phyloP scores from a whole-genome alignment of 805 yeast genomes.

The Candida broadrunensis region DNA sequence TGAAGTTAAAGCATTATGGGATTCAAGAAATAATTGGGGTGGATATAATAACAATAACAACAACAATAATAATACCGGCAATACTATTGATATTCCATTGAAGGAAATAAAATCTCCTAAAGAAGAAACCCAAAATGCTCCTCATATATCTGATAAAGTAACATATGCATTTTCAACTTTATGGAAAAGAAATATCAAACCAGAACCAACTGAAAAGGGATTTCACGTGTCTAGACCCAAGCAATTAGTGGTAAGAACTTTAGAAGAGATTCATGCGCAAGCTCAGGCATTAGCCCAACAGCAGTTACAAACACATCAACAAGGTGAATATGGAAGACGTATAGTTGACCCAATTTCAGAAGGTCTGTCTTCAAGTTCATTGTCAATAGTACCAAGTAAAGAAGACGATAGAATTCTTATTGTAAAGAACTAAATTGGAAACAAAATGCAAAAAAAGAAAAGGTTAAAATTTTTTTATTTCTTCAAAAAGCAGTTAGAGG shows the following conservation, averaged over 20 bases:
- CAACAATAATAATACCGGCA: too few species aligned
- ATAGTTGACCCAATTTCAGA: too few species aligned
- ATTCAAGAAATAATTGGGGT: slow-evolving; percentile 32
- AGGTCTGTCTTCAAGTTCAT: too few species aligned
- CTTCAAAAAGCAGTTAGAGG: too few species aligned
- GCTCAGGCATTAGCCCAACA: slow-evolving; percentile 18
- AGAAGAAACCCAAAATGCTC: not conserved
- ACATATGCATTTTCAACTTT: not conserved
- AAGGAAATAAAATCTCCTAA: not conserved
- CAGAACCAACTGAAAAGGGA: slow-evolving; percentile 11
- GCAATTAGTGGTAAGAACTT: slow-evolving; percentile 24
- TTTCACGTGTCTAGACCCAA: slow-evolving; percentile 37
- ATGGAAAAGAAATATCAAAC: not conserved
- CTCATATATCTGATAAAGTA: not conserved
- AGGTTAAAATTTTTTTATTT: too few species aligned
- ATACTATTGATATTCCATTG: not conserved
- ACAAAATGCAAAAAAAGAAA: too few species aligned
- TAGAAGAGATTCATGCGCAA: slow-evolving; percentile 3
- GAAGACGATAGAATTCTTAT: too few species aligned
- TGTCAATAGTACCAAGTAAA: too few species aligned
- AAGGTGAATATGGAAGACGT: not conserved
- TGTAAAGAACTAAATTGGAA: too few species aligned
- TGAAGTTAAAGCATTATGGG: slow-evolving; percentile 52
- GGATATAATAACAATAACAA: not conserved
- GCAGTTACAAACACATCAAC: not conserved